A percentile compares a stretch with the other conserved stretches of the same genome.
phyloP scores from a whole-genome alignment of 345 rosid genomes.

The Odontarrhena argentea region DNA sequence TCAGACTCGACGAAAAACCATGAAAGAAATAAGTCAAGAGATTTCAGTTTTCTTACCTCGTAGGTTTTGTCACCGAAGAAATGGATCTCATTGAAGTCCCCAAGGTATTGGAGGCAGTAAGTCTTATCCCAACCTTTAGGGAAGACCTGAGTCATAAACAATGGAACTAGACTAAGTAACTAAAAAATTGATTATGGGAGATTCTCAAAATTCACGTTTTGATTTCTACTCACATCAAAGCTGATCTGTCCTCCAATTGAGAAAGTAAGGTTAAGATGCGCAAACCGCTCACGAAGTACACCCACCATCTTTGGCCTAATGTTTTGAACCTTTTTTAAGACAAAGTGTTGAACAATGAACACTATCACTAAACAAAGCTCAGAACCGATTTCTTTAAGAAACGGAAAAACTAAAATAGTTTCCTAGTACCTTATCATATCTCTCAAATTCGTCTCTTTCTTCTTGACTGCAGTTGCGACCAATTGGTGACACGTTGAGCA shows the following conservation, averaged over 20 bases:
- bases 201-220: neutral
- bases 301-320: constrained; percentile 85
- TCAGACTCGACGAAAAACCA: constrained; percentile 4
- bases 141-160: constrained; percentile 61
- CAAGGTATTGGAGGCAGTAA: constrained; percentile 86
- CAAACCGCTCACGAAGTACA: constrained; percentile 80
- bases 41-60: constrained; percentile 54
- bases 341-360: constrained; percentile 26
- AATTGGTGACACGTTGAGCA: constrained; percentile 96
- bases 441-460: constrained; percentile 96
- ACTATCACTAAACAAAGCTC: neutral
- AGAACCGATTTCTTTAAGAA: constrained; percentile 1
- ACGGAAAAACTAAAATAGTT: constrained; percentile 8
- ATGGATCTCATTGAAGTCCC: constrained; percentile 80
- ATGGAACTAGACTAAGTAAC: constrained; percentile 6
- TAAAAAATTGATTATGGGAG: neutral
- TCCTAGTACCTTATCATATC: constrained; percentile 77
- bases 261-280: constrained; percentile 88
- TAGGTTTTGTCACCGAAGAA: constrained; percentile 99
- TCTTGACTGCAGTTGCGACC: constrained; percentile 99
- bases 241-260: constrained; percentile 98
- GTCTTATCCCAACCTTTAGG: constrained; percentile 99
- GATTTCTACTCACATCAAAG: constrained; percentile 73
- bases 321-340: constrained; percentile 70
- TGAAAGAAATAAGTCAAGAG: neutral